Conservation (phyloP, 768 basidiomycete genomes). For the Auricularia sp. region DNA sequence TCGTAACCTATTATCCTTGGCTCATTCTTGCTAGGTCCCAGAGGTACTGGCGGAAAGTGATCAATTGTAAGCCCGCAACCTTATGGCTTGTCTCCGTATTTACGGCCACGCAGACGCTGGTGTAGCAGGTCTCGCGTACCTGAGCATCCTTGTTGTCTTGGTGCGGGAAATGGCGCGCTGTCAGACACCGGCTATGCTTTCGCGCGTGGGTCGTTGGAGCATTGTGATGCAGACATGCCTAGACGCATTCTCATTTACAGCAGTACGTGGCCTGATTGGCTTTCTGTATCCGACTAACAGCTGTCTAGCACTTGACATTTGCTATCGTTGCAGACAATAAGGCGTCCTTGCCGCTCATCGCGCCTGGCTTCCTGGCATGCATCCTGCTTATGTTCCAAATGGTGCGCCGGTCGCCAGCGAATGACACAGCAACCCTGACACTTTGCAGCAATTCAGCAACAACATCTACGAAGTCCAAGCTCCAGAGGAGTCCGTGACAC, state of each 20-base stretch:
- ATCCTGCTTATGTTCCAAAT: conserved; percentile 75
- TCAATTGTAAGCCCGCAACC: conserved; percentile 35
- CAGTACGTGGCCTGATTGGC: conserved; percentile 25
- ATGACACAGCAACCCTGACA: background rate
- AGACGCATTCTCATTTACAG: conserved; percentile 79
- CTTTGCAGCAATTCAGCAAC: conserved; percentile 67
- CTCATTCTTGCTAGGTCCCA: conserved; percentile 31
- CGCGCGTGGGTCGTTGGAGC: conserved; percentile 73
- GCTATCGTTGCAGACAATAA: conserved; percentile 77
- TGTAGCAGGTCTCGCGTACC: conserved; percentile 52
- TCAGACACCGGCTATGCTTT: conserved; percentile 68
- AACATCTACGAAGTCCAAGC: conserved; percentile 76
- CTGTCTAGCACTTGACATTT: conserved; percentile 62
- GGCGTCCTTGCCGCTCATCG: conserved; percentile 69
- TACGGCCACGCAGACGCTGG: conserved; percentile 52
- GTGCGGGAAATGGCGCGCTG: conserved; percentile 67
- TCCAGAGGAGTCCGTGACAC: conserved; percentile 45
- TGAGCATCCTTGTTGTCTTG: conserved; percentile 55
- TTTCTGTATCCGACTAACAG: background rate
- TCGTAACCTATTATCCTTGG: background rate
- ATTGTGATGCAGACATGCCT: conserved; percentile 71
- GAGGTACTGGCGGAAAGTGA: conserved; percentile 66
- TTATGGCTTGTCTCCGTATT: conserved; percentile 3
- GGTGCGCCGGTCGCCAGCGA: conserved; percentile 26
- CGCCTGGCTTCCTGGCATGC: conserved; percentile 77